Percentiles rank a stretch among this genome's conserved stretches.
phyloP scores from a whole-genome alignment of 2,329 filamentous ascomycete species.

The Helicocarpus griseus region DNA sequence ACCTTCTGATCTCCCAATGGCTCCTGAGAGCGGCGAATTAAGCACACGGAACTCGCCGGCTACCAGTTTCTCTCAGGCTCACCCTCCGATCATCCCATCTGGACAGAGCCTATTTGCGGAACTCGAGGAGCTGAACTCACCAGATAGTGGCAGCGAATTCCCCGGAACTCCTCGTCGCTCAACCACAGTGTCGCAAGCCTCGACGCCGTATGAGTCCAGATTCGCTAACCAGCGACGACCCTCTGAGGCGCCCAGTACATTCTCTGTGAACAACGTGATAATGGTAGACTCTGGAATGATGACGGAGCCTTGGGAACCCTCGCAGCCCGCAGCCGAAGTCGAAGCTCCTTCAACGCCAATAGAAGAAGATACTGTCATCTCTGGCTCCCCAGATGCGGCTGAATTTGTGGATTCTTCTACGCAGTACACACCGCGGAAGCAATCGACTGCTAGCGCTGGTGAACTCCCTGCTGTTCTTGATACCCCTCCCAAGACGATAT shows the following conservation, averaged over 20 bases:
- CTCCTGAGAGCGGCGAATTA: slow-evolving; percentile 28
- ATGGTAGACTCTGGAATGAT: slow-evolving; percentile 55
- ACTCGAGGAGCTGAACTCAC: slow-evolving; percentile 65
- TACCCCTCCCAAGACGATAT: slow-evolving; percentile 33
- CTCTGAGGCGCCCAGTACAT: not conserved
- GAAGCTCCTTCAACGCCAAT: slow-evolving; percentile 12
- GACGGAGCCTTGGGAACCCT: slow-evolving; percentile 50
- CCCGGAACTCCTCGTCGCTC: slow-evolving; percentile 28
- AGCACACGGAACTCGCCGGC: slow-evolving; percentile 44
- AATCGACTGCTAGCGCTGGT: slow-evolving; percentile 12
- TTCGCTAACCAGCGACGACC: slow-evolving; percentile 11
- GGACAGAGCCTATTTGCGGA: slow-evolving; percentile 85
- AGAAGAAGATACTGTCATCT: slow-evolving; percentile 3
- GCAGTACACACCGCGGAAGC: slow-evolving; percentile 33
- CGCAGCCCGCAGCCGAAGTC: not conserved
- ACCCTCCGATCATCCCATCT: slow-evolving; percentile 37
- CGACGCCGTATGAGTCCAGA: slow-evolving; percentile 26
- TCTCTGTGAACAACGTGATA: slow-evolving; percentile 16
- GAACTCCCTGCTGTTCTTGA: slow-evolving; percentile 20
- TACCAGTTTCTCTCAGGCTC: slow-evolving; percentile 39
- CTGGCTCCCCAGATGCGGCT: slow-evolving; percentile 15
- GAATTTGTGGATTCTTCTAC: slow-evolving; percentile 31
- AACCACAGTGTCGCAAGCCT: slow-evolving; percentile 25
- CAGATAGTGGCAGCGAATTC: slow-evolving; percentile 62
- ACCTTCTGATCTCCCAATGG: slow-evolving; percentile 36